These are phyloP conservation scores for Coemansia sp. DNA, from an alignment of 192 early-diverging fungal species.

Conservation along the genomic window DNA sequence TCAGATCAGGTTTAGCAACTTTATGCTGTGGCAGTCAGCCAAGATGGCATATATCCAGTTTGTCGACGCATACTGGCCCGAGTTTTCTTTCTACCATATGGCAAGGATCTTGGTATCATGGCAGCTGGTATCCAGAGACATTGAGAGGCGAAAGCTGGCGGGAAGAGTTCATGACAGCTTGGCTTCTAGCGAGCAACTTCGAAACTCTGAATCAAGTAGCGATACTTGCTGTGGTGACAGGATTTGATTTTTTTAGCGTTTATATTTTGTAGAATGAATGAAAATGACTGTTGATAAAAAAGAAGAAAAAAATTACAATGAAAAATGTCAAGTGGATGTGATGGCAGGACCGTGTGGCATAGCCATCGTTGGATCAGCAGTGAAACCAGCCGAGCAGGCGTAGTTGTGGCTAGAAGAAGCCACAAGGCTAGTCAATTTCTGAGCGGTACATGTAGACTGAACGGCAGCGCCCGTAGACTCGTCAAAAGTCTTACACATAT, in stretches of 20 bases:
- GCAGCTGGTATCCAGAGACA: conserved; percentile 58
- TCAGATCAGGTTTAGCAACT: conserved; percentile 95
- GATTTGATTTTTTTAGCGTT: background rate
- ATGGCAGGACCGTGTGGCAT: conserved; percentile 12
- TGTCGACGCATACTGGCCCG: conserved; percentile 91
- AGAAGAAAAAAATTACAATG: conserved; percentile 8
- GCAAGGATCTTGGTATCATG: conserved; percentile 80
- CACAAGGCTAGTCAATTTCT: conserved; percentile 13
- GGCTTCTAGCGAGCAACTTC: background rate
- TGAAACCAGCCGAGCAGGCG: background rate
- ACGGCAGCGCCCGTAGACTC: conserved; percentile 64
- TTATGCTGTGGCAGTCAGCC: conserved; percentile 86
- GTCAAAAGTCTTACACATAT: conserved; percentile 83
- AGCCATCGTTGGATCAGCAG: background rate
- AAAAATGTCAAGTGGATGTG: conserved; percentile 17
- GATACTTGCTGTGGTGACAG: conserved; percentile 14
- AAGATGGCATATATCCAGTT: conserved; percentile 82
- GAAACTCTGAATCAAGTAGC: conserved; percentile 8
- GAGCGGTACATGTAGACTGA: conserved; percentile 29
- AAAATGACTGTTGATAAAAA: conserved; percentile 8
- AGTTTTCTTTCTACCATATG: conserved; percentile 90
- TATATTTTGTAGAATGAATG: background rate
- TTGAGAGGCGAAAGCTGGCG: conserved; percentile 24
- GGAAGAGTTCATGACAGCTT: background rate
- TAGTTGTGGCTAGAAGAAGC: background rate